Base-by-base conservation (phyloP, 108 stramenopile genomes). In the Conticribra guillardii region DNA sequence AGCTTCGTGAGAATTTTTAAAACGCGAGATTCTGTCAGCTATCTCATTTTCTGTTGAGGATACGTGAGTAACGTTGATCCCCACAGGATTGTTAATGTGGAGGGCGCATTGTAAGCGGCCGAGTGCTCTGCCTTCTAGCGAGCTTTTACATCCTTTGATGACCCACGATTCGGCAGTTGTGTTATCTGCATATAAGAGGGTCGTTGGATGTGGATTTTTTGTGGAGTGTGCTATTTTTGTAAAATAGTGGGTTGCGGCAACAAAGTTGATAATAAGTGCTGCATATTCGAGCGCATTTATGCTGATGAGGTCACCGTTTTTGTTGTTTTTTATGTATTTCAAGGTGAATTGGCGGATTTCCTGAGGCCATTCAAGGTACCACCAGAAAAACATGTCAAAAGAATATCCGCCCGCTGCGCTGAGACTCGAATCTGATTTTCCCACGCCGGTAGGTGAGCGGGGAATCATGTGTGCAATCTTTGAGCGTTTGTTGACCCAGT, bases 211-310 rank as follows among this genome's bases (percentile, higher is more conserved):
- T 4, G 57, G 57, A 19, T 50, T 14, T 0, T 26, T 1, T 0
- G 11, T 2, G 31, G 21, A 0, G 5, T 21, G 15, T 2, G 4
- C 21, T 16, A 19, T 17, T 24, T 31, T 19, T 22, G 2, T 4
- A 51, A 23, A 34, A 19, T 30, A n/a, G 17, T 31, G 30, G 27
- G 27, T 47, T 2, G 29, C 9, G 4, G 50, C 49, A 0, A 51
- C n/a, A 29, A 51, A 69, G n/a, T 31, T 60, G 57, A 69, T 69
- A 27, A 69, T 54, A 21, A 57, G 14, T 0, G 44, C 23, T 7
- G 55, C 67, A 68, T 57, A 68, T 17, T 68, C 67, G 8, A 67
- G 24, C 16, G 22, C 41, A 34, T 67, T 67, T 34, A 67, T 67
- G 7, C 32, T 53, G 11, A 68, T 60, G 8, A 50, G 9, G 0